Conservation (phyloP, 371 early-diverging fungal genomes). For the Racocetra persica region DNA sequence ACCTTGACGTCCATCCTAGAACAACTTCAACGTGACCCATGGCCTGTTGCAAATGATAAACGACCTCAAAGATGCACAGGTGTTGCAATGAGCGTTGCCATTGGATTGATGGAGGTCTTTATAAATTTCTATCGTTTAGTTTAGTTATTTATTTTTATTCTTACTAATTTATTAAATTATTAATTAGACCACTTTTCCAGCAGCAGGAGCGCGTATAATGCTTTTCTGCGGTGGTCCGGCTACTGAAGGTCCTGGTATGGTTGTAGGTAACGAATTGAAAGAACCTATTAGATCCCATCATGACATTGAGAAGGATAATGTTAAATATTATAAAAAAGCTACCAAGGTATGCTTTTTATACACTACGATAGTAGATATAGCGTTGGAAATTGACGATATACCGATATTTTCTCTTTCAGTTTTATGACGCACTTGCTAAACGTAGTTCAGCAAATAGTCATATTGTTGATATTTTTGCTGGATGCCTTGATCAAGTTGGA, state of each 20-base stretch:
- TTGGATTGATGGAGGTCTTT: conserved; percentile 87
- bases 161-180: neutral
- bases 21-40: conserved; percentile 98
- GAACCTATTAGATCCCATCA: conserved; percentile 98
- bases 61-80: conserved; percentile 98
- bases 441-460: conserved; percentile 88
- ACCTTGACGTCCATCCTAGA: conserved; percentile 94
- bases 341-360: conserved; percentile 62
- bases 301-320: conserved; percentile 96
- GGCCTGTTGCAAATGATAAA: conserved; percentile 95
- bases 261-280: conserved; percentile 92
- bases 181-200: conserved; percentile 82
- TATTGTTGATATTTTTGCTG: conserved; percentile 91
- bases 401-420: conserved; percentile 55
- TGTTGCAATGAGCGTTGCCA: conserved; percentile 96
- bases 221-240: conserved; percentile 98
- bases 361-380: no score
- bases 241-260: conserved; percentile 98
- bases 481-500: conserved; percentile 96
- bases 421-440: conserved; percentile 92
- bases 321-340: conserved; percentile 93
- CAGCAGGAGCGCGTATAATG: conserved; percentile 96
- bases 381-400: neutral
- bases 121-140: neutral
- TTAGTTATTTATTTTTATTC: conserved; percentile 14